These are phyloP conservation scores for Eucalyptus shirleyi DNA, from an alignment of 345 rosid genomes.

Conservation along the genomic window DNA sequence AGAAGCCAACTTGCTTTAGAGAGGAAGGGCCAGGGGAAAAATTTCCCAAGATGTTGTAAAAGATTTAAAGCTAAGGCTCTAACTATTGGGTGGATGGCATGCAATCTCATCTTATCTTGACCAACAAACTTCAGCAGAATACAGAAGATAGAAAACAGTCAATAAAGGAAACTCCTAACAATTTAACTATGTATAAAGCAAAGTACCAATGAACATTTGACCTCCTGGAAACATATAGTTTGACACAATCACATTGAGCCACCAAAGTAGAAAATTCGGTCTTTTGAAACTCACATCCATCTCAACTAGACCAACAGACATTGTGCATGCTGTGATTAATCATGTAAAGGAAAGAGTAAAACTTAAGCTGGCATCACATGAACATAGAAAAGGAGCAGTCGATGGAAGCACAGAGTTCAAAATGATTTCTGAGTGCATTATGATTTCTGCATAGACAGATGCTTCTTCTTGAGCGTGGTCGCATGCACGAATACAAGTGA, in stretches of 20 bases:
- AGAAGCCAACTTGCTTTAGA: background rate
- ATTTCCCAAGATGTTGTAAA: background rate
- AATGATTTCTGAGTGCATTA: background rate
- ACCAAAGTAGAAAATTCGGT: background rate
- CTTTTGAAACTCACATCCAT: background rate
- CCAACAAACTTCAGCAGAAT: background rate
- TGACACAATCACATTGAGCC: background rate
- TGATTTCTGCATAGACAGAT: background rate
- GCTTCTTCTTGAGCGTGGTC: background rate
- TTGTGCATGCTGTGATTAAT: background rate
- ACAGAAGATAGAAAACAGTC: background rate
- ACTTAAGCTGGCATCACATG: background rate
- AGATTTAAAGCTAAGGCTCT: background rate
- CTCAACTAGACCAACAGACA: background rate
- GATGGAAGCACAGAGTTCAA: background rate
- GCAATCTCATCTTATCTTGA: background rate
- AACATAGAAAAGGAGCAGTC: background rate
- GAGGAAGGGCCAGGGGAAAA: background rate
- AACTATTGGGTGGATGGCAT: background rate
- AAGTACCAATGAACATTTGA: background rate
- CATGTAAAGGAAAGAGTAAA: background rate
- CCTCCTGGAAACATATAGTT: background rate
- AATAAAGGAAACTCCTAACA: background rate
- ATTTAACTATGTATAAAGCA: background rate
- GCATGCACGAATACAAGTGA: background rate